Conservation (phyloP, 805 yeast genomes). For the Kuraishia borneana region DNA sequence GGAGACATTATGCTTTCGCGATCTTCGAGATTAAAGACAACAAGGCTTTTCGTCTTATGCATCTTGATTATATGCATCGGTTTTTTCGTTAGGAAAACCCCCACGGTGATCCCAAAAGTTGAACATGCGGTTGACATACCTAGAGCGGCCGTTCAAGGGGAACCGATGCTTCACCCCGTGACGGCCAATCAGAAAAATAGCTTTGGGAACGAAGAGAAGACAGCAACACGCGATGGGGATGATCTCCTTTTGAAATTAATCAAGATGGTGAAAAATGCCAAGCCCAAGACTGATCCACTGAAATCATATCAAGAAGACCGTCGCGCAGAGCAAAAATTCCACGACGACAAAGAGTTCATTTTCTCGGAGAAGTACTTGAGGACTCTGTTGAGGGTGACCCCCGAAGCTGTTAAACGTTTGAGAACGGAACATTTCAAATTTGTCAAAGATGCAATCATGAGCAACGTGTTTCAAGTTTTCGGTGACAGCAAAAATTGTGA, state of each 20-base stretch:
- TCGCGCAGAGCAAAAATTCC: constrained; percentile 32
- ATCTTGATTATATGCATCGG: too few species aligned
- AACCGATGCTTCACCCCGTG: not conserved
- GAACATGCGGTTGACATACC: too few species aligned
- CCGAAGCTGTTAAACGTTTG: constrained; percentile 19
- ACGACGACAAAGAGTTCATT: constrained; percentile 25
- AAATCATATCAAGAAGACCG: constrained; percentile 26
- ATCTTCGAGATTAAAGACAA: too few species aligned
- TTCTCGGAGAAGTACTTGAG: constrained; percentile 35
- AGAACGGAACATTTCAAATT: constrained; percentile 25
- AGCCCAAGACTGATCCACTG: constrained; percentile 28
- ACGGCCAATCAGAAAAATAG: not conserved
- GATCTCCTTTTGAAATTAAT: not conserved
- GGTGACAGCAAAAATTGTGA: constrained; percentile 10
- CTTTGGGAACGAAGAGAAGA: not conserved
- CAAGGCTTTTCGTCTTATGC: too few species aligned
- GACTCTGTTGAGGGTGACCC: constrained; percentile 28
- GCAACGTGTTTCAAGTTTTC: constrained; percentile 24
- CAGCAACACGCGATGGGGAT: not conserved
- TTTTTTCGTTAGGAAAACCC: too few species aligned
- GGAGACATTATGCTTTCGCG: too few species aligned
- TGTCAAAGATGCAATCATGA: constrained; percentile 15
- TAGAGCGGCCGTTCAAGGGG: too few species aligned
- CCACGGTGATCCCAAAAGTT: too few species aligned
- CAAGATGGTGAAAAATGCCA: constrained; percentile 8